A percentile compares a stretch with the other conserved stretches of the same genome.
These are phyloP conservation scores for Chalciporus piperatus DNA, from an alignment of 768 basidiomycete genomes.

Conservation along the genomic window DNA sequence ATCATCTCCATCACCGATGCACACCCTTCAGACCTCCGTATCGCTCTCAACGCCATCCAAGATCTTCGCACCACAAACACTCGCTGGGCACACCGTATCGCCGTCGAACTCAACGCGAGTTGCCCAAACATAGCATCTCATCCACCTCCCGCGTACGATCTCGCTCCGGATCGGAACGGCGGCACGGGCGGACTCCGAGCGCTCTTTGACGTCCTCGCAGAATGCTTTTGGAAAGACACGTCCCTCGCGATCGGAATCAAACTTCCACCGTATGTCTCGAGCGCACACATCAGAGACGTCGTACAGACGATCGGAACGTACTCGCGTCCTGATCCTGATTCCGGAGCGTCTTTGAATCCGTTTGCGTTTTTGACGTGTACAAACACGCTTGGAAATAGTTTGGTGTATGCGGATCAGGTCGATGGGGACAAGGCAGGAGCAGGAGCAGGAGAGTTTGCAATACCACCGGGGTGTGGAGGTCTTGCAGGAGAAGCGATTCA, in stretches of 20 bases:
- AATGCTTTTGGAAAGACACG: constrained; percentile 45
- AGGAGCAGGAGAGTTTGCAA: constrained; percentile 42
- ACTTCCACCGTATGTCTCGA: constrained; percentile 70
- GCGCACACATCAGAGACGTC: constrained; percentile 57
- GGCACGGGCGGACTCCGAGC: constrained; percentile 34
- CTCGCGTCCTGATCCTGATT: constrained; percentile 16
- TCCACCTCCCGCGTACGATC: constrained; percentile 67
- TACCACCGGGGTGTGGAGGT: constrained; percentile 67
- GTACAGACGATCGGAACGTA: constrained; percentile 46
- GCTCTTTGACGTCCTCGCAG: constrained; percentile 53
- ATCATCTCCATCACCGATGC: constrained; percentile 80
- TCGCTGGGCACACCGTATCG: constrained; percentile 46
- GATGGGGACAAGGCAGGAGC: constrained; percentile 9
- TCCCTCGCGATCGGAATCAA: constrained; percentile 72
- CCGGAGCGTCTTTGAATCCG: constrained; percentile 36
- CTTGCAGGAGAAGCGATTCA: constrained; percentile 78
- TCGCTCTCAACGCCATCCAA: constrained; percentile 63
- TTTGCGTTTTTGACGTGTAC: constrained; percentile 78
- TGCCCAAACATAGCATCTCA: constrained; percentile 73
- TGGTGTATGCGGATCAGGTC: constrained; percentile 61
- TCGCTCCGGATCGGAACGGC: constrained; percentile 16
- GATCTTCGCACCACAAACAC: constrained; percentile 41
- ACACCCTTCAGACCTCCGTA: constrained; percentile 43
- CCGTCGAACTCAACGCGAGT: constrained; percentile 78
- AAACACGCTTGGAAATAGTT: constrained; percentile 72